Evolutionary conservation across 164 flowering plant species (phyloP).

Genomic region (Annona cherimola): DNA sequence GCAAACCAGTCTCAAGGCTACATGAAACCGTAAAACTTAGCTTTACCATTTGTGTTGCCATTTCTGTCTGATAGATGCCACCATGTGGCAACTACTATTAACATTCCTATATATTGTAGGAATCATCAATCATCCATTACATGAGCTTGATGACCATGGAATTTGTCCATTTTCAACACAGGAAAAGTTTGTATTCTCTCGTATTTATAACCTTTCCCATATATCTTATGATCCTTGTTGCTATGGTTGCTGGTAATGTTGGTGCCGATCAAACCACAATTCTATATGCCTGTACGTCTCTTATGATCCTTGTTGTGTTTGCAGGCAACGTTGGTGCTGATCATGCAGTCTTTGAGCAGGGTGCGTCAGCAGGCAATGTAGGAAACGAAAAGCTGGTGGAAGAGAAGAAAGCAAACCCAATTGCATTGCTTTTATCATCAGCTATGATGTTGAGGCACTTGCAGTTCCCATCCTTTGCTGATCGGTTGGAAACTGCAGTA

Average conservation of each 20-base stretch:
- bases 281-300: background rate
- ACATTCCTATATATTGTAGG: too few relatives aligned
- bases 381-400: slow-evolving; percentile 15
- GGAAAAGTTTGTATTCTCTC: background rate
- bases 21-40: too few relatives aligned
- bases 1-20: too few relatives aligned
- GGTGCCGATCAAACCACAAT: too few relatives aligned
- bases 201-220: background rate
- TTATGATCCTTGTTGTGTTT: background rate
- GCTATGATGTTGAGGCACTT: slow-evolving; percentile 24
- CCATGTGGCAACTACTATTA: too few relatives aligned
- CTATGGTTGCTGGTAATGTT: too few relatives aligned
- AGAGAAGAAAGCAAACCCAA: slow-evolving; percentile 20
- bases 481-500: slow-evolving; percentile 20
- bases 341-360: slow-evolving; percentile 21
- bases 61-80: too few relatives aligned
- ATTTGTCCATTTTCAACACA: background rate
- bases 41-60: too few relatives aligned
- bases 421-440: slow-evolving; percentile 19
- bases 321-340: slow-evolving; percentile 21
- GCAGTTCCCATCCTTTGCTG: slow-evolving; percentile 20
- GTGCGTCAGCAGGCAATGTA: slow-evolving; percentile 20
- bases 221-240: background rate
- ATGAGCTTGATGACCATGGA: too few relatives aligned
- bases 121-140: too few relatives aligned